A percentile compares a stretch with the other conserved stretches of the same genome.
phyloP scores from a whole-genome alignment of 2,329 filamentous ascomycete genomes.

The Nemania bipapillata region DNA sequence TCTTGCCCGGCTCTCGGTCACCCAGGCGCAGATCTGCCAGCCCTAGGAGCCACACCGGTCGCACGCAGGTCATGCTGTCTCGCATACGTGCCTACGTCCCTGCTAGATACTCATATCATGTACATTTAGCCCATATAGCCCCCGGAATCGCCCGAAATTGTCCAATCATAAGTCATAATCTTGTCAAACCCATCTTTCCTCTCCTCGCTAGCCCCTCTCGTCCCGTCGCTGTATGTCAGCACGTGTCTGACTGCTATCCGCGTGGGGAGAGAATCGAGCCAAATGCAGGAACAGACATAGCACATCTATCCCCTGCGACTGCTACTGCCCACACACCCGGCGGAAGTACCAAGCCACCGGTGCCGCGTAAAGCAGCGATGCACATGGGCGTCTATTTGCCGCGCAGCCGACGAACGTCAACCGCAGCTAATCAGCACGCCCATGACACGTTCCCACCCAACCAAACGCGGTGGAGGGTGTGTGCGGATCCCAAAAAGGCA shows the following conservation, averaged over 20 bases:
- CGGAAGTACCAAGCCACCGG: slow-evolving; percentile 42
- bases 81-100: slow-evolving; percentile 44
- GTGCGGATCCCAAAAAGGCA: slow-evolving; percentile 45
- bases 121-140: slow-evolving; percentile 57
- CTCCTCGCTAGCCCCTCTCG: slow-evolving; percentile 39
- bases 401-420: slow-evolving; percentile 48
- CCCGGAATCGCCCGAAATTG: slow-evolving; percentile 50
- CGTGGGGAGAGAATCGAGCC: slow-evolving; percentile 43
- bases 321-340: slow-evolving; percentile 43
- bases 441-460: slow-evolving; percentile 43
- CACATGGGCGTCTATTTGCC: slow-evolving; percentile 53
- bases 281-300: slow-evolving; percentile 51
- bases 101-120: slow-evolving; percentile 54
- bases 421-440: slow-evolving; percentile 35
- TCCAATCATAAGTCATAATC: slow-evolving; percentile 67
- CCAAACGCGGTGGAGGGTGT: slow-evolving; percentile 43
- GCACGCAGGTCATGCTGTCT: slow-evolving; percentile 46
- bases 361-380: slow-evolving; percentile 55
- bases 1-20: slow-evolving; percentile 40
- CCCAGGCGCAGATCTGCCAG: slow-evolving; percentile 45
- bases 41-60: slow-evolving; percentile 45
- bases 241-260: slow-evolving; percentile 39
- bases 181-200: slow-evolving; percentile 57
- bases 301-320: slow-evolving; percentile 42
- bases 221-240: slow-evolving; percentile 47